A percentile compares a stretch with the other conserved stretches of the same genome.
phyloP scores from a whole-genome alignment of 768 basidiomycete genomes.

The Lactarius indigo region DNA sequence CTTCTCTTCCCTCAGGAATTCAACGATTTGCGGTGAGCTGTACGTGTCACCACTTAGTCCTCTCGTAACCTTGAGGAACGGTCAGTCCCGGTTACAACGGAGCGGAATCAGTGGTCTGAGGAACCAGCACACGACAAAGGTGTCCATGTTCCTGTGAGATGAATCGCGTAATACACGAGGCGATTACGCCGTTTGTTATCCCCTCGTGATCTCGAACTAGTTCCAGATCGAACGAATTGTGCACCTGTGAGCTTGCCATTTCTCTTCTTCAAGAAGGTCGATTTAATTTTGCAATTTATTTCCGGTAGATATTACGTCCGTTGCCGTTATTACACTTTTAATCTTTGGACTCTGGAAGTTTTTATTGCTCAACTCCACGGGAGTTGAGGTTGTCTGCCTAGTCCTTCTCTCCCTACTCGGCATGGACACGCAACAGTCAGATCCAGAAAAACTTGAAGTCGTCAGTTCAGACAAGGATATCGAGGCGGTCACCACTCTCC shows the following conservation, averaged over 20 bases:
- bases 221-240: neutral
- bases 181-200: neutral
- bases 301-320: neutral
- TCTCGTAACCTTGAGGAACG: neutral
- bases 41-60: neutral
- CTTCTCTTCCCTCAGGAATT: neutral
- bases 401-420: neutral
- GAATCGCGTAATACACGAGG: conserved; percentile 8
- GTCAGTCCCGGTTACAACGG: neutral
- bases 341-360: neutral
- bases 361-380: conserved; percentile 3
- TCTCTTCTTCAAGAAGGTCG: neutral
- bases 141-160: neutral
- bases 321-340: neutral
- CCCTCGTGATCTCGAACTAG: neutral
- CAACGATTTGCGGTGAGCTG: neutral
- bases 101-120: neutral
- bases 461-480: conserved; percentile 31
- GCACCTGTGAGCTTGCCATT: neutral
- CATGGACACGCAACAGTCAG: conserved; percentile 15
- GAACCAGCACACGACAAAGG: neutral
- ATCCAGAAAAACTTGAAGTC: conserved; percentile 16
- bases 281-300: neutral
- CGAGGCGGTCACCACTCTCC: conserved; percentile 34
- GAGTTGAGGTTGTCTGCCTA: neutral